Conservation (phyloP, 441 rosid genomes). For the Syzygium syzygioides region DNA sequence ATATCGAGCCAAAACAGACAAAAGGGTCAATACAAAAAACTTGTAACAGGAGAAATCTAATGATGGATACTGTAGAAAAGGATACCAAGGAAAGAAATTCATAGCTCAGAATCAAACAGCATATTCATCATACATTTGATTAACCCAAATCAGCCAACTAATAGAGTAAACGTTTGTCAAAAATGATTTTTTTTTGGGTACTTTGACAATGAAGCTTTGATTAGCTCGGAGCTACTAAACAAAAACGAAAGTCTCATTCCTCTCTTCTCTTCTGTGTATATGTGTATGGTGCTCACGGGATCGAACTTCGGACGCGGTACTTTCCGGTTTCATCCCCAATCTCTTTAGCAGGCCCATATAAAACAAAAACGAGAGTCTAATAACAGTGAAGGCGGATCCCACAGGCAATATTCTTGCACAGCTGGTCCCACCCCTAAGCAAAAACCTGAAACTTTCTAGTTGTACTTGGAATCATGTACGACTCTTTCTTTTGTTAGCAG, state of each 20-base stretch:
- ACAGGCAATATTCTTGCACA: neutral
- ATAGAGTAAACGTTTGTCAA: neutral
- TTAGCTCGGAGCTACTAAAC: neutral
- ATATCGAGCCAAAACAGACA: neutral
- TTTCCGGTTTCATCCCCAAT: no score
- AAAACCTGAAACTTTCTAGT: neutral
- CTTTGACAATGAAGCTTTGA: neutral
- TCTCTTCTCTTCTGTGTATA: no score
- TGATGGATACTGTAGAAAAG: neutral
- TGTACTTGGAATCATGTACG: neutral
- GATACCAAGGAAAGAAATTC: neutral
- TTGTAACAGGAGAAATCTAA: neutral
- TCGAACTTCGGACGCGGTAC: no score
- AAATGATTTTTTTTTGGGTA: neutral
- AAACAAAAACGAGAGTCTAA: neutral
- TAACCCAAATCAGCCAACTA: neutral
- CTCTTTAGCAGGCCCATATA: no score
- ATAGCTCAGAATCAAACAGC: neutral
- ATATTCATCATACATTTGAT: neutral
- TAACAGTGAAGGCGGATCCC: neutral
- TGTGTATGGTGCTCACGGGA: no score
- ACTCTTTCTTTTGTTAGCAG: neutral
- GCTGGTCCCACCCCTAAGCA: neutral
- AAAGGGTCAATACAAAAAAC: neutral
- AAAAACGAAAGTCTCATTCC: neutral